Conservation (phyloP, 139 green algal genomes). For the Penium margaritaceum region DNA sequence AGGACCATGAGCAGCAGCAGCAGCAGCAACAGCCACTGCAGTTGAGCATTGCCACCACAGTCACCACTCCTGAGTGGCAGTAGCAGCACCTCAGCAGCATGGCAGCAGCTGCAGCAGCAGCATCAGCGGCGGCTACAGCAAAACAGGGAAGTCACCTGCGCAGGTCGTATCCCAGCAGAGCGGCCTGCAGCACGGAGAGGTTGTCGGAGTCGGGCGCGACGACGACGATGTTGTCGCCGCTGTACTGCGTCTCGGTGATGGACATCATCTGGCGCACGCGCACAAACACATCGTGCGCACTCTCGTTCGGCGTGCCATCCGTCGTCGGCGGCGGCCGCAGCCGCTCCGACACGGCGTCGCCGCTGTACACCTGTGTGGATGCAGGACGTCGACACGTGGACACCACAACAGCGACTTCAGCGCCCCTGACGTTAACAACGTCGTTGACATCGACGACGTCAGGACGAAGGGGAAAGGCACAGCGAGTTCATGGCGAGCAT, state of each 20-base stretch:
- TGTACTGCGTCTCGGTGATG: constrained; percentile 41
- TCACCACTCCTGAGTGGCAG: too few species aligned
- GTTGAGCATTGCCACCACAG: too few species aligned
- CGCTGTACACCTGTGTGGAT: constrained; percentile 18
- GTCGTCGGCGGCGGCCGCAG: constrained; percentile 1
- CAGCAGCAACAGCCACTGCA: too few species aligned
- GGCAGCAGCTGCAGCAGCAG: too few species aligned
- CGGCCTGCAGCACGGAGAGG: constrained; percentile 37
- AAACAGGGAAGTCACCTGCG: too few species aligned
- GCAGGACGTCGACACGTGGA: not conserved
- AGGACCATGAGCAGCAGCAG: too few species aligned
- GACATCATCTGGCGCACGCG: constrained; percentile 34
- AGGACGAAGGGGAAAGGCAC: not conserved
- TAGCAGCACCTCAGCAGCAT: too few species aligned
- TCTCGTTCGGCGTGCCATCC: constrained; percentile 40
- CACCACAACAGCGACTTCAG: not conserved
- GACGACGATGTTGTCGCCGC: constrained; percentile 31
- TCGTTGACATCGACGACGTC: not conserved
- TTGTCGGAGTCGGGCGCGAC: constrained; percentile 40
- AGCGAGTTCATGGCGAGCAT: not conserved
- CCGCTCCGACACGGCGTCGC: constrained; percentile 7
- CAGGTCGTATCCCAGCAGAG: constrained; percentile 23
- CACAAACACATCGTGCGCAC: constrained; percentile 34
- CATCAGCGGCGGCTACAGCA: too few species aligned
- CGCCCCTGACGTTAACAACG: not conserved